Evolutionary conservation across 805 yeast genomes (phyloP).

Genomic region (Metschnikowia lachancei): DNA sequence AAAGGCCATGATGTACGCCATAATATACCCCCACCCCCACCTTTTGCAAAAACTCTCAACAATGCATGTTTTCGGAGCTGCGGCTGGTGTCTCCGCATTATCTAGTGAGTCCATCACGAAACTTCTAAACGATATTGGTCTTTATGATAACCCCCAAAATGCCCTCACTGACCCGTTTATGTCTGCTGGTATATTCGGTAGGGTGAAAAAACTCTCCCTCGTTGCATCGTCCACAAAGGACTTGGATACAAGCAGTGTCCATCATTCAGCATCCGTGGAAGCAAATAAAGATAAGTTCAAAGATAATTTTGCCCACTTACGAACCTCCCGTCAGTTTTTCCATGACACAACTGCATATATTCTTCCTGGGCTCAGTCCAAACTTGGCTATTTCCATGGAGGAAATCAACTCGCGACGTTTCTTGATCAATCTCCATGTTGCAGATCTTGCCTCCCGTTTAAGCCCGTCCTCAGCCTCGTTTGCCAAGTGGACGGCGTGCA

Average conservation of each 20-base stretch:
- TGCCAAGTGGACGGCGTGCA: constrained; percentile 13
- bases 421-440: constrained; percentile 39
- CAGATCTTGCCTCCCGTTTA: constrained; percentile 39
- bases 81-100: too few relatives aligned
- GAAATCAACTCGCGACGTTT: constrained; percentile 36
- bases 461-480: constrained; percentile 25
- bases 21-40: constrained; percentile 34
- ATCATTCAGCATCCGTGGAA: constrained; percentile 7
- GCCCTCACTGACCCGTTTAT: constrained; percentile 28
- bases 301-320: constrained; percentile 35
- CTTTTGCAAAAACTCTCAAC: constrained; percentile 13
- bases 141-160: constrained; percentile 25
- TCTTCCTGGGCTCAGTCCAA: constrained; percentile 21
- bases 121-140: constrained; percentile 21
- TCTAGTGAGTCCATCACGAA: constrained; percentile 11
- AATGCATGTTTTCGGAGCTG: constrained; percentile 5
- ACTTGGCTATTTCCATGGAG: constrained; percentile 36
- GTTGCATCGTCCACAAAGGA: constrained; percentile 23
- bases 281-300: background rate
- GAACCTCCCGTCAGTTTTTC: constrained; percentile 23
- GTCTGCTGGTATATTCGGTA: constrained; percentile 29
- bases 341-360: constrained; percentile 34
- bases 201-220: constrained; percentile 14
- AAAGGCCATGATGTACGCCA: constrained; percentile 28
- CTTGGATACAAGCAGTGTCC: constrained; percentile 10